Evolutionary conservation across 2,329 filamentous ascomycete species (phyloP).

Genomic region (Orbilia oligospora): DNA sequence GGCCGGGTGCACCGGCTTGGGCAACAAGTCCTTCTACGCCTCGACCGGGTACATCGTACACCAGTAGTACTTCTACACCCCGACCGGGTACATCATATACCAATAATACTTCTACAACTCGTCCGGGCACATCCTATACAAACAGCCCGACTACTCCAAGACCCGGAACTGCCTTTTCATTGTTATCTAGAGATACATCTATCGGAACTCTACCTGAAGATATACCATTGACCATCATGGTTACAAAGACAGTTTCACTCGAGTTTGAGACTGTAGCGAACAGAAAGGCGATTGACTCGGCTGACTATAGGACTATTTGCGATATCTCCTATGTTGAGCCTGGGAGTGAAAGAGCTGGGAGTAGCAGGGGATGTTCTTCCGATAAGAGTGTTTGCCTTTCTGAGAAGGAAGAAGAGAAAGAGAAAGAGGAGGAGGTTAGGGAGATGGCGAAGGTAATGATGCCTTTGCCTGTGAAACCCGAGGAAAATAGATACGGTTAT

Average conservation of each 20-base stretch:
- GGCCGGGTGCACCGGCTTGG: too few species aligned
- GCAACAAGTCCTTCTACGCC: too few species aligned
- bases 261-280: constrained; percentile 26
- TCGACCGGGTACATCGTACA: too few species aligned
- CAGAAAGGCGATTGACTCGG: constrained; percentile 20
- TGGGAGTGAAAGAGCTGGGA: constrained; percentile 6
- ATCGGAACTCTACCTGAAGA: constrained; percentile 30
- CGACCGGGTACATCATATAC: not conserved
- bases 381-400: constrained; percentile 33
- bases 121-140: constrained; percentile 2
- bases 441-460: not conserved
- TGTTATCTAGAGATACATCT: constrained; percentile 20
- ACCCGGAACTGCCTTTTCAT: constrained; percentile 23
- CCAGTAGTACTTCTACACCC: too few species aligned
- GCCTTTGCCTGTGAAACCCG: not conserved
- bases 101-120: not conserved
- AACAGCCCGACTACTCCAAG: constrained; percentile 16
- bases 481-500: not conserved
- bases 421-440: not conserved
- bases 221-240: constrained; percentile 37
- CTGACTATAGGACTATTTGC: constrained; percentile 37
- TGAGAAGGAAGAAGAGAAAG: constrained; percentile 33
- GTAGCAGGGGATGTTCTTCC: not conserved
- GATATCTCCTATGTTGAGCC: constrained; percentile 13
- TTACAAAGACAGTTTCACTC: constrained; percentile 46